A percentile compares a stretch with the other conserved stretches of the same genome.
Evolutionary conservation across 169 alveolate genomes (phyloP).

Genomic region (Plasmodium reichenowi): DNA sequence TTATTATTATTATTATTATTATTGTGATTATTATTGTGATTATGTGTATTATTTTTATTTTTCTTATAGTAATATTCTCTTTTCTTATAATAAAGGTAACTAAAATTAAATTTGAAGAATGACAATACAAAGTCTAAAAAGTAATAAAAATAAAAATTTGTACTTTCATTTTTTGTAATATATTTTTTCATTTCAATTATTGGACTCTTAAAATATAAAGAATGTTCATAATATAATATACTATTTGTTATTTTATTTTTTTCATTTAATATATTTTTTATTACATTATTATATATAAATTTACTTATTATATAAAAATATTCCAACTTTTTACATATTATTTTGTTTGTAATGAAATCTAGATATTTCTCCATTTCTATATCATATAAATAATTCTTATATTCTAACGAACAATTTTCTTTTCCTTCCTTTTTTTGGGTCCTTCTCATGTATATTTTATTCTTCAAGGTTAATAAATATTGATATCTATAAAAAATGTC

Average conservation of each 20-base stretch:
- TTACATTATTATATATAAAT: constrained; percentile 8
- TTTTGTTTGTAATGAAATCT: constrained; percentile 31
- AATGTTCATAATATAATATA: too few species aligned
- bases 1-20: too few species aligned
- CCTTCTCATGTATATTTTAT: constrained; percentile 17
- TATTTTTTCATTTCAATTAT: too few species aligned
- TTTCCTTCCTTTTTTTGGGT: background rate
- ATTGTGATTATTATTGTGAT: too few species aligned
- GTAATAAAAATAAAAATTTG: too few species aligned
- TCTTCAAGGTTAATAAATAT: constrained; percentile 27
- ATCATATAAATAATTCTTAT: background rate
- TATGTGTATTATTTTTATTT: too few species aligned
- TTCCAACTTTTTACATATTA: constrained; percentile 11
- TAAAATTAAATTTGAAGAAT: constrained; percentile 47
- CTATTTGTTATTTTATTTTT: too few species aligned
- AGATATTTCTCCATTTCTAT: constrained; percentile 29
- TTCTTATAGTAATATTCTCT: too few species aligned
- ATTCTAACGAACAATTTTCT: too few species aligned
- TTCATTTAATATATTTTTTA: background rate
- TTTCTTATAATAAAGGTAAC: constrained; percentile 29
- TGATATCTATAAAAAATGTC: constrained; percentile 54
- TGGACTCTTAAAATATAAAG: too few species aligned
- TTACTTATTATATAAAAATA: constrained; percentile 32
- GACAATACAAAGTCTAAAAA: background rate
- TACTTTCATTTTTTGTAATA: too few species aligned